phyloP scores from a whole-genome alignment of 352 stramenopile species.

The Phytophthora uliginosa region DNA sequence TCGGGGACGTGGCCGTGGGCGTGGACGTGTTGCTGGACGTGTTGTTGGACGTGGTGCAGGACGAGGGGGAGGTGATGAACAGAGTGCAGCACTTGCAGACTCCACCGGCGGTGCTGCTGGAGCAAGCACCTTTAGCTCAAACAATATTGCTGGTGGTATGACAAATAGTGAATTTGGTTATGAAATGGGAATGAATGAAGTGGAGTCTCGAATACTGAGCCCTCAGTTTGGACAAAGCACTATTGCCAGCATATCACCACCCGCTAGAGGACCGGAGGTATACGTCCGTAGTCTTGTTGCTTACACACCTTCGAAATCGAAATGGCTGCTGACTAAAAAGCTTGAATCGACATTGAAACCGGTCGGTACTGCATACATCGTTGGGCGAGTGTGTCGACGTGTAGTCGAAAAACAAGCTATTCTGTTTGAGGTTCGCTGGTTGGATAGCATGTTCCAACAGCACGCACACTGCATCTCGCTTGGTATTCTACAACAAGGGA shows the following conservation, averaged over 20 bases:
- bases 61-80: neutral
- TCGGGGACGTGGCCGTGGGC: neutral
- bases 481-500: slow-evolving; percentile 4
- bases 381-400: slow-evolving; percentile 7
- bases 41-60: neutral
- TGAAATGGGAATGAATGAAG: neutral
- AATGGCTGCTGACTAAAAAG: slow-evolving; percentile 6
- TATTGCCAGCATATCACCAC: neutral
- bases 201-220: neutral
- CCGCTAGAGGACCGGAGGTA: neutral
- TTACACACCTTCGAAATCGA: neutral
- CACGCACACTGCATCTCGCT: neutral
- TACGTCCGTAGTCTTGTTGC: neutral
- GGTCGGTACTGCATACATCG: slow-evolving; percentile 2
- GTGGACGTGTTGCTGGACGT: neutral
- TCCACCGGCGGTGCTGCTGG: no score
- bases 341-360: neutral
- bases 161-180: neutral
- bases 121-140: neutral
- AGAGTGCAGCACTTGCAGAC: no score
- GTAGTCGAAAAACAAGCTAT: neutral
- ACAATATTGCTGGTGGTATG: neutral
- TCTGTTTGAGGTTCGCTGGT: slow-evolving; percentile 5
- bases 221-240: neutral
- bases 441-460: slow-evolving; percentile 7